Evolutionary conservation across 106 monocot species (phyloP), one percentile per base, ranked within the genome.

Genomic region (Acorus calamus): DNA sequence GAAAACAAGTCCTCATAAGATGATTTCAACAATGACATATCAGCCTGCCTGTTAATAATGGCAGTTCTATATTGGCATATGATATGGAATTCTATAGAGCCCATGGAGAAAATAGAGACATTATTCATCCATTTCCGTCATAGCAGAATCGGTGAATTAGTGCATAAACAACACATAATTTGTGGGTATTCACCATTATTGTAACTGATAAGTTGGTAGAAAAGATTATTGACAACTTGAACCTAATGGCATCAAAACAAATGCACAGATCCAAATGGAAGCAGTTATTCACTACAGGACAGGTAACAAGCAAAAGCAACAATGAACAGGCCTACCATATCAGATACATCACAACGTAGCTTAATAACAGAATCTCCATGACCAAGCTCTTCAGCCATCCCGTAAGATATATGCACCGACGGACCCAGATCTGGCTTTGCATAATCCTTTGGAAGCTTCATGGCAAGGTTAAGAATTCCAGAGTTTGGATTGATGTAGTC

Each of bases 321-420:
- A 8, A 42, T 51, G n/a, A 57, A 54, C 6, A 64, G 48, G 49
- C 62, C 58, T 76, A 86, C 91, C 5, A 86, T 86, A 84, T 91
- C 86, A 11, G 86, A 83, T 54, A 91, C 73, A 57, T 90, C 90
- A 69, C 80, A 90, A 55, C 86, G 86, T 64, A 90, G 75, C 63
- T 90, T 90, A 2, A 86, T 91, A 1, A 86, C 83, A 55, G 91
- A 91, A 66, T 91, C 86, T 64, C 91, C 86, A 45, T 86, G 69
- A 4, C 86, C 86, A 68, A 91, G 80, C 66, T 91, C 91, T 66
- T 91, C 78, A 42, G 63, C 63, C 49, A 67, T 65, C 2, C 90
- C 90, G 83, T 83, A 86, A 13, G 90, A 83, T 60, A 86, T 86
- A 14, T 91, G 86, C 57, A 83, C 71, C 71, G 86, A 86, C 57